Base-by-base conservation (phyloP, 2,329 filamentous ascomycete species). In the Plenodomus lindquistii region DNA sequence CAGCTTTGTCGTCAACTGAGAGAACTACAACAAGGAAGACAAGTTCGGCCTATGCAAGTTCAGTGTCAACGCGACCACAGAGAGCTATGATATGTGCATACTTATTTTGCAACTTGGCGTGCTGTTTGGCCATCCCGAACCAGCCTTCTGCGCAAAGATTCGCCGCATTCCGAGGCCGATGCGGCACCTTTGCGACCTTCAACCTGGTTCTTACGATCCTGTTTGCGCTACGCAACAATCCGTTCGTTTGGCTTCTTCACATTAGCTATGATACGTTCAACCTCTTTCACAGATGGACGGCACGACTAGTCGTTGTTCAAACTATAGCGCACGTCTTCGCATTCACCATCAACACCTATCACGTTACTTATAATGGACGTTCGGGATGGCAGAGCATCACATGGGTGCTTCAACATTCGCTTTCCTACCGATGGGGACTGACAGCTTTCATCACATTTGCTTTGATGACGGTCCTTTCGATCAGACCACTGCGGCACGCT, bases 231-330 rank as follows among this genome's bases (percentile, higher is more conserved):
- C 80, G 88, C 51, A 91, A 90, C 74, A 91, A 91, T 71, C 86
- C 86, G 11, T 77, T 91, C 50, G 89, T 91, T 64, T 75, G 77
- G 46, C 73, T 86, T 53, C 76, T 89, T 36, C 83, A 83, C 52
- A 82, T 91, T 47, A 88, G 85, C 13, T 91, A 90, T 69, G 87
- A 91, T 68, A 88, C 86, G 0, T 90, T 88, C 77, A 91, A 91
- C 72, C 74, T 91, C 44, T 77, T 91, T 49, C 88, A 91, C 72
- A 81, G 87, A 53, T 91, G 87, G 87, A 80, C 88, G 41, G 88
- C 87, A 50, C 82, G 88, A 42, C 87, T 91, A 44, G 86, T 87
- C 36, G 79, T 86, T 7, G 70, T 88, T 7, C 85, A 91, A 67
- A 77, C 83, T 15, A 55, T 89, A 13, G 75, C 80, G 24, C 88